Evolutionary conservation across 306 rosid species (phyloP).

Genomic region (Rosa persica): DNA sequence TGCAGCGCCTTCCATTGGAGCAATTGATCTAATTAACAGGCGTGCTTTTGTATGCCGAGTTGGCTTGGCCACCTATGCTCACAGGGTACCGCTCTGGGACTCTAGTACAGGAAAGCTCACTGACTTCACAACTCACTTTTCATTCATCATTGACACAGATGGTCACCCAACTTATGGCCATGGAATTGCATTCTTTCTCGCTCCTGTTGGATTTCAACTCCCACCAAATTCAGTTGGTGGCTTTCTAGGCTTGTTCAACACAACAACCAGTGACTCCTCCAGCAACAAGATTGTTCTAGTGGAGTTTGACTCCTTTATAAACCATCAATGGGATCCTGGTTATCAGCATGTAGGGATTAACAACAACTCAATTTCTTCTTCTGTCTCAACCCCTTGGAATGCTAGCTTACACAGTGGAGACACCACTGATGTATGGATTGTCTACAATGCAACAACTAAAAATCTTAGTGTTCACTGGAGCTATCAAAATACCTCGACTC

Average conservation of each 20-base stretch:
- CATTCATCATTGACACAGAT: slow-evolving; percentile 27
- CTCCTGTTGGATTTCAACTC: slow-evolving; percentile 9
- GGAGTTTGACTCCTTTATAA: not conserved
- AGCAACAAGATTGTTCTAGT: not conserved
- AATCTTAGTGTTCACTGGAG: slow-evolving; percentile 7
- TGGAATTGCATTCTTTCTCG: slow-evolving; percentile 3
- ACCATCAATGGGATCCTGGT: slow-evolving; percentile 4
- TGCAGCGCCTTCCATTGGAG: slow-evolving; percentile 26
- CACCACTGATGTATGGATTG: slow-evolving; percentile 6
- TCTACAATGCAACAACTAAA: not conserved
- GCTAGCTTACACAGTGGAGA: slow-evolving; percentile 5
- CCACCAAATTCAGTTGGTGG: slow-evolving; percentile 19
- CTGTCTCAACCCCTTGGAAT: not conserved
- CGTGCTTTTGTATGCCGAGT: not conserved
- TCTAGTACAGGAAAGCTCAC: slow-evolving; percentile 20
- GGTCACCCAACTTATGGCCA: not conserved
- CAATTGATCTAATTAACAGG: slow-evolving; percentile 10
- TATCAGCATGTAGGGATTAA: slow-evolving; percentile 45
- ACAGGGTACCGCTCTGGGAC: slow-evolving; percentile 42
- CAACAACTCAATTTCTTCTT: not conserved
- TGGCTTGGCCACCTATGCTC: slow-evolving; percentile 35
- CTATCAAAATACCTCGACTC: not conserved
- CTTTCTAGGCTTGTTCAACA: slow-evolving; percentile 11
- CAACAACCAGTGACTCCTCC: slow-evolving; percentile 2
- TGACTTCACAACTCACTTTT: slow-evolving; percentile 40